Evolutionary conservation across 768 basidiomycete species (phyloP), one percentile per base, ranked within the genome.

Genomic region (Boletus patriciae): DNA sequence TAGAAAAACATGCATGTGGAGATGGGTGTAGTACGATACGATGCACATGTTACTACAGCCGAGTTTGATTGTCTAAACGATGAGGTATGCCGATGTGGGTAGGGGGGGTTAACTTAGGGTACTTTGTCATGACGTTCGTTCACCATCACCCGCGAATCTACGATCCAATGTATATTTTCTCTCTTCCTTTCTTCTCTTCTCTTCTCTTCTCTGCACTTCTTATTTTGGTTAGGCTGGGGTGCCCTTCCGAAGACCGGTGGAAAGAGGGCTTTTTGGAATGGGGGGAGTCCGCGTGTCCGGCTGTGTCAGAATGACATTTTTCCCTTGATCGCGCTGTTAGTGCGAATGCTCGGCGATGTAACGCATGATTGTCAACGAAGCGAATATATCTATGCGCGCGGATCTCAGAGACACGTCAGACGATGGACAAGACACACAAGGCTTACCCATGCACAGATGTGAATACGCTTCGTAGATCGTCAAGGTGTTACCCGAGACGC

Each of bases 291-390:
- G 45, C 5, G 37, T 29, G 21, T 13, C 12, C 16, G 21, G 18
- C 10, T 25, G 41, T 18, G 37, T 50, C 52, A 41, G 15, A 6
- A 1, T 41, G 46, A 23, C 33, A 0, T 31, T 50, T 50, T 44
- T 46, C 23, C 46, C 36, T 46, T 16, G 41, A 37, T 34, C 21
- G 41, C 38, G 46, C 33, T 11, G 25, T 55, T 57, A 78, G 53
- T 83, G 72, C 54, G 78, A 77, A 57, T 80, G 73, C 62, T 80
- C 77, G 15, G 78, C 79, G 46, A 85, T 83, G 63, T 85, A 78
- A 4, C 84, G 81, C 84, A 86, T 85, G 66, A 86, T 84, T 31
- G 77, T 80, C 63, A 85, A 70, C 23, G 83, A 80, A 10, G 83
- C 79, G 7, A 86, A 70, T 46, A 86, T 73, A 64, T 86, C 84